Percentiles rank a stretch among this genome's conserved stretches.
Conservation (phyloP, 129 eudicot genomes). For the Tanacetum coccineum region DNA sequence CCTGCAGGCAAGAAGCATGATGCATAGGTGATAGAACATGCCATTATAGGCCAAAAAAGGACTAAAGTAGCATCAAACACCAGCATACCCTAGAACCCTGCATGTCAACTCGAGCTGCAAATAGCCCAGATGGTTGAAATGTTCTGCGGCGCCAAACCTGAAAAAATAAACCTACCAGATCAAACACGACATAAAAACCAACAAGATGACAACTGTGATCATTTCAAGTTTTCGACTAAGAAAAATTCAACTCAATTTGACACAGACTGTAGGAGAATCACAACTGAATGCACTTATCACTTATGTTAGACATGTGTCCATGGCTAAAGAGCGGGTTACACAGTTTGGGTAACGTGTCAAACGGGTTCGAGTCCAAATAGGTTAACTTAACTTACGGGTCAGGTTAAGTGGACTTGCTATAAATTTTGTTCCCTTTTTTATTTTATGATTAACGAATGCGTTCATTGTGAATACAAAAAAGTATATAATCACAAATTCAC, state of each 20-base stretch:
- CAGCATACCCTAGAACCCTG: slow-evolving; percentile 89
- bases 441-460: not conserved
- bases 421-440: too few species aligned
- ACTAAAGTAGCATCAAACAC: slow-evolving; percentile 13
- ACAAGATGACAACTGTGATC: slow-evolving; percentile 5
- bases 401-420: too few species aligned
- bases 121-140: slow-evolving; percentile 92
- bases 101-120: slow-evolving; percentile 97
- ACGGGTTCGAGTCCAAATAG: not conserved
- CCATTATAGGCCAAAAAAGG: not conserved
- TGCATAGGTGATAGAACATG: not conserved
- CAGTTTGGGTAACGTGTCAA: too few species aligned
- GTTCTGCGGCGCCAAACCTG: slow-evolving; percentile 98
- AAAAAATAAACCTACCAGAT: slow-evolving; percentile 16
- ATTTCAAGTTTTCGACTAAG: not conserved
- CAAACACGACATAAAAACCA: not conserved
- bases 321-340: too few species aligned
- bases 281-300: too few species aligned
- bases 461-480: not conserved
- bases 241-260: too few species aligned
- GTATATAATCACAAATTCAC: not conserved
- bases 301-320: too few species aligned
- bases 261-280: too few species aligned
- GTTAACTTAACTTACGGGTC: too few species aligned
- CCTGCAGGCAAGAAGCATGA: slow-evolving; percentile 44